A percentile compares a stretch with the other conserved stretches of the same genome.
These are phyloP conservation scores for Mortierella hygrophila DNA, from an alignment of 192 early-diverging fungal species.

Conservation along the genomic window DNA sequence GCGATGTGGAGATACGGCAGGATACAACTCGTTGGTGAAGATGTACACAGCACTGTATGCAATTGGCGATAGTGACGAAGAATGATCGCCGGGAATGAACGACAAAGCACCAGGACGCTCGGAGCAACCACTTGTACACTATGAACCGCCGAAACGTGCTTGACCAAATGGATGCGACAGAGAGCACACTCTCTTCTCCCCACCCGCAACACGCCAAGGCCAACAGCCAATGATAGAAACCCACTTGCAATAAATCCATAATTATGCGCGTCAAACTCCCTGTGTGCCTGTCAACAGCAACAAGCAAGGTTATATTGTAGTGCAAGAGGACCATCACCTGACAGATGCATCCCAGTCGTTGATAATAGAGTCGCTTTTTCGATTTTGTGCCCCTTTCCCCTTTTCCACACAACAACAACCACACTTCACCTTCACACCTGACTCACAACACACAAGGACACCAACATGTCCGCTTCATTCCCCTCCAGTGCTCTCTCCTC, in stretches of 20 bases:
- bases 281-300: background rate
- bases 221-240: background rate
- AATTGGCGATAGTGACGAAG: conserved; percentile 26
- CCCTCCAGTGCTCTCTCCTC: background rate
- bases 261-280: background rate
- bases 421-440: background rate
- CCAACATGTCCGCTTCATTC: background rate
- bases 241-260: background rate
- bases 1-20: conserved; percentile 86
- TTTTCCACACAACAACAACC: background rate
- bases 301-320: background rate
- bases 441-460: background rate
- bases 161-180: background rate
- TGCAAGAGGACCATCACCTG: background rate
- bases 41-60: conserved; percentile 90
- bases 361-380: background rate
- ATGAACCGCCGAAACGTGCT: background rate
- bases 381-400: background rate
- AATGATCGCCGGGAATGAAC: background rate
- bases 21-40: conserved; percentile 87
- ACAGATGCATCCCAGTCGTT: background rate
- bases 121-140: conserved; percentile 8
- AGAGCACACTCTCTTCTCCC: background rate
- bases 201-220: background rate
- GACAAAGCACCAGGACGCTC: background rate